Conservation (phyloP, 768 basidiomycete species). For the Melanogaster broomeanus region DNA sequence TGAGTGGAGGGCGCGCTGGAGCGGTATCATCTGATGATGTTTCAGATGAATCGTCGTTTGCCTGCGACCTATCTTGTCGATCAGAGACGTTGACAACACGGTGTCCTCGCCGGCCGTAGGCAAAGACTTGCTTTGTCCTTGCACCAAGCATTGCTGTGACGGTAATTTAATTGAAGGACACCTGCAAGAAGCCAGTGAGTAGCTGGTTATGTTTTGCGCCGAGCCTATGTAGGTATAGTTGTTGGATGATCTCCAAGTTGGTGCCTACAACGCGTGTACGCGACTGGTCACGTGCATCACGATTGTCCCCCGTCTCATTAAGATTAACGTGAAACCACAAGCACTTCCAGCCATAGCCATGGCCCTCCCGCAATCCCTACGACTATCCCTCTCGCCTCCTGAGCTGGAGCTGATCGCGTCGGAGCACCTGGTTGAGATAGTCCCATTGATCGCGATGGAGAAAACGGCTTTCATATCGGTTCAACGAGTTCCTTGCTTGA, state of each 20-base stretch:
- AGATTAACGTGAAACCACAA: too few species aligned
- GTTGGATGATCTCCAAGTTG: neutral
- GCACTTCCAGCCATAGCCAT: conserved; percentile 41
- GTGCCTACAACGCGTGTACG: conserved; percentile 8
- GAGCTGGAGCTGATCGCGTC: conserved; percentile 90
- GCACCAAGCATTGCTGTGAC: conserved; percentile 50
- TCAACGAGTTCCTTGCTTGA: conserved; percentile 34
- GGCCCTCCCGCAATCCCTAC: conserved; percentile 76
- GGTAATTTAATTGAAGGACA: neutral
- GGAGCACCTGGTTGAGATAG: conserved; percentile 81
- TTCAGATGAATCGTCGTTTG: conserved; percentile 35
- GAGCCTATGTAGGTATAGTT: neutral
- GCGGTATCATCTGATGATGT: conserved; percentile 39
- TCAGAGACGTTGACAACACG: conserved; percentile 56
- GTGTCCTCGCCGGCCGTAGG: conserved; percentile 64
- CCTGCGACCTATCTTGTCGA: conserved; percentile 26
- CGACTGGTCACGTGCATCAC: conserved; percentile 21
- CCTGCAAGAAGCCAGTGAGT: neutral
- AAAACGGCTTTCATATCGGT: conserved; percentile 88
- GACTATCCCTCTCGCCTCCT: conserved; percentile 73
- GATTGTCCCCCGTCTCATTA: neutral
- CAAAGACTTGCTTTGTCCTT: conserved; percentile 63
- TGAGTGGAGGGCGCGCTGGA: conserved; percentile 7
- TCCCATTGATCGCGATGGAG: conserved; percentile 90
- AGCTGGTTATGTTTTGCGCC: neutral